phyloP scores from a whole-genome alignment of 768 basidiomycete species.

The Trametopsis cervina region DNA sequence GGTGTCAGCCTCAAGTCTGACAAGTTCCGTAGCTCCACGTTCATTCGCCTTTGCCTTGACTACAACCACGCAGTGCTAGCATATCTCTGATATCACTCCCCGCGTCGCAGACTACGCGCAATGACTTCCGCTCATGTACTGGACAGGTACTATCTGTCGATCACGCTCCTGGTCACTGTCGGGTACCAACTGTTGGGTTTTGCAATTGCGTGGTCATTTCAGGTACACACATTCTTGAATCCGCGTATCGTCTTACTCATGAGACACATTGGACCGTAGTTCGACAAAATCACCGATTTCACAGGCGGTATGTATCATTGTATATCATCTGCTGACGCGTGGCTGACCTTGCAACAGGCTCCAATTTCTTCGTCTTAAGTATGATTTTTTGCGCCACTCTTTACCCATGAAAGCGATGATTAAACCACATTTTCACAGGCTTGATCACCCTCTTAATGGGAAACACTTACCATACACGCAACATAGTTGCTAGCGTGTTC shows the following conservation, averaged over 20 bases:
- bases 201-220: constrained; percentile 57
- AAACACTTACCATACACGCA: constrained; percentile 53
- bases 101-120: background rate
- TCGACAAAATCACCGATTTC: constrained; percentile 72
- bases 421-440: constrained; percentile 32
- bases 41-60: too few relatives aligned
- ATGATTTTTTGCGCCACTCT: constrained; percentile 3
- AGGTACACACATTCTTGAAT: constrained; percentile 20
- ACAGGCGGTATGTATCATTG: constrained; percentile 38
- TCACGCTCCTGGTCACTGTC: constrained; percentile 47
- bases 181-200: constrained; percentile 58
- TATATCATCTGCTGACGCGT: background rate
- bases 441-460: constrained; percentile 55
- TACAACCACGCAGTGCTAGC: too few relatives aligned
- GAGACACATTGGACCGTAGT: constrained; percentile 25
- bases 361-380: constrained; percentile 64
- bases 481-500: constrained; percentile 48
- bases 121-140: constrained; percentile 34
- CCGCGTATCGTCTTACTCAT: background rate
- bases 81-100: too few relatives aligned
- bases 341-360: too few relatives aligned
- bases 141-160: constrained; percentile 40
- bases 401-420: too few relatives aligned
- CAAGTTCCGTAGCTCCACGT: too few relatives aligned
- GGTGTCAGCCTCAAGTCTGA: too few relatives aligned